Percentiles rank a stretch among this genome's conserved stretches.
These are phyloP conservation scores for Citrus glauca DNA, from an alignment of 345 rosid genomes.

Conservation along the genomic window DNA sequence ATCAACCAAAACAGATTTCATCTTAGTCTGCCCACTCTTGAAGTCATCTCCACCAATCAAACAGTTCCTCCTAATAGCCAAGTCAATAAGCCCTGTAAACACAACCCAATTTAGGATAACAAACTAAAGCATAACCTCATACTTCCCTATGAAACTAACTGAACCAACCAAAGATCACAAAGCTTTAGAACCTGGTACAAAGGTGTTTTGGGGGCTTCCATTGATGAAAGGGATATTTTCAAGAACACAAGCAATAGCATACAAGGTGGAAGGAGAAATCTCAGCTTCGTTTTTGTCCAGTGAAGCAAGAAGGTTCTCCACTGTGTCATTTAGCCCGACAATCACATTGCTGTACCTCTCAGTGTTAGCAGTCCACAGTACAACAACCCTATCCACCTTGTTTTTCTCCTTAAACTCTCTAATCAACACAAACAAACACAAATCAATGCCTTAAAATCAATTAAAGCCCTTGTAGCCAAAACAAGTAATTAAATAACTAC, in stretches of 20 bases:
- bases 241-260: slow-evolving; percentile 79
- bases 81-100: slow-evolving; percentile 74
- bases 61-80: slow-evolving; percentile 76
- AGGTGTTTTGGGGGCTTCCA: slow-evolving; percentile 98
- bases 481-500: not conserved
- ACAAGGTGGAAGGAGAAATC: slow-evolving; percentile 94
- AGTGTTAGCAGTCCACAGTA: slow-evolving; percentile 98
- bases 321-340: slow-evolving; percentile 85
- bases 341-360: slow-evolving; percentile 90
- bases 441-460: not conserved
- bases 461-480: not conserved
- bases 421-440: slow-evolving; percentile 2
- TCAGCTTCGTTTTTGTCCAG: slow-evolving; percentile 80
- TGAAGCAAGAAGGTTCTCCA: slow-evolving; percentile 80
- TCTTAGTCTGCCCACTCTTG: slow-evolving; percentile 99
- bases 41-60: slow-evolving; percentile 98
- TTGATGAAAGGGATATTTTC: slow-evolving; percentile 93
- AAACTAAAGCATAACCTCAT: not conserved
- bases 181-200: slow-evolving; percentile 72
- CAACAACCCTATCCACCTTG: slow-evolving; percentile 85
- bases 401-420: slow-evolving; percentile 89
- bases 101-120: not conserved
- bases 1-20: slow-evolving; percentile 91
- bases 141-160: not conserved
- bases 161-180: not conserved